phyloP scores from a whole-genome alignment of 192 early-diverging fungal species.

The Piromyces finnis region DNA sequence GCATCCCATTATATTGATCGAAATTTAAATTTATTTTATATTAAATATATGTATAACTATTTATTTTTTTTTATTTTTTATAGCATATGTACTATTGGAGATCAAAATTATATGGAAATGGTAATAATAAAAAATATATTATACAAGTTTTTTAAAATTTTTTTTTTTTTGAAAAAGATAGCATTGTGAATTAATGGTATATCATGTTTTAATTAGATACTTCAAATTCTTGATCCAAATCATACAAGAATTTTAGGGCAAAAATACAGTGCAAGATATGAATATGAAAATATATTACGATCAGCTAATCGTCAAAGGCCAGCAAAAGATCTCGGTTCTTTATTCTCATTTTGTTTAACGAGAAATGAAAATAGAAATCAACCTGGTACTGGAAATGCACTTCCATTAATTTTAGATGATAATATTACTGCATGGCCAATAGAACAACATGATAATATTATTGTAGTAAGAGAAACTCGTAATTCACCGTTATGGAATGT shows the following conservation, averaged over 20 bases:
- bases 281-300: neutral
- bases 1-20: too few relatives aligned
- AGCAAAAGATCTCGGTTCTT: conserved; percentile 47
- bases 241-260: conserved; percentile 30
- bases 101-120: conserved; percentile 56
- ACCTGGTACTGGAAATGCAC: neutral
- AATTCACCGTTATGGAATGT: conserved; percentile 41
- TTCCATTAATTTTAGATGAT: conserved; percentile 51
- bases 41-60: neutral
- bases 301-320: conserved; percentile 19
- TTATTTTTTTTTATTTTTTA: too few relatives aligned
- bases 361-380: neutral
- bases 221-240: conserved; percentile 38
- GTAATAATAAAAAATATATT: too few relatives aligned
- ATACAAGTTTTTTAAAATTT: too few relatives aligned
- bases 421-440: conserved; percentile 48
- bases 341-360: conserved; percentile 42
- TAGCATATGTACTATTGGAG: conserved; percentile 55
- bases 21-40: too few relatives aligned
- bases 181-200: too few relatives aligned
- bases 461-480: conserved; percentile 40
- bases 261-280: neutral
- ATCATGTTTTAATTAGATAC: neutral
- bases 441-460: conserved; percentile 60
- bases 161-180: too few relatives aligned